These are phyloP conservation scores for Cytospora paraplurivora DNA, from an alignment of 2,329 filamentous ascomycete species.

Conservation along the genomic window DNA sequence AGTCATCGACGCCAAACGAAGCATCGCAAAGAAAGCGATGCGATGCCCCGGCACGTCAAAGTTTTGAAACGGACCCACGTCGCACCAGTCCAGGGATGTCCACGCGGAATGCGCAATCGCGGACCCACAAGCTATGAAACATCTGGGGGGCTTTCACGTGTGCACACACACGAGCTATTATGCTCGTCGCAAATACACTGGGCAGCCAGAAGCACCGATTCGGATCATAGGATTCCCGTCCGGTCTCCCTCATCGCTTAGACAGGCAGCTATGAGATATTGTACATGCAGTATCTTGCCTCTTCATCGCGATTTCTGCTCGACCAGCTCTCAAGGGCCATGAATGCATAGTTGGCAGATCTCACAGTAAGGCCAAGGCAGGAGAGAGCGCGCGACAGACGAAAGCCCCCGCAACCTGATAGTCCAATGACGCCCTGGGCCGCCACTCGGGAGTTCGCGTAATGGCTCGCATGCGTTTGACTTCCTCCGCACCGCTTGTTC, in stretches of 20 bases:
- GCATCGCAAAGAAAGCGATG: neutral
- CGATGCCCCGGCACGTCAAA: slow-evolving; percentile 9
- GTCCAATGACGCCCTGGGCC: neutral
- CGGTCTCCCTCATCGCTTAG: neutral
- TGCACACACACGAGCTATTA: slow-evolving; percentile 3
- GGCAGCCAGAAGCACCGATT: neutral
- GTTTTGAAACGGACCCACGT: slow-evolving; percentile 24
- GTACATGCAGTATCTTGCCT: neutral
- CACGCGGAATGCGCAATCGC: slow-evolving; percentile 11
- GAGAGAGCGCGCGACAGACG: neutral
- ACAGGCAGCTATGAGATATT: slow-evolving; percentile 1
- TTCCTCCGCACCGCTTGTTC: slow-evolving; percentile 18
- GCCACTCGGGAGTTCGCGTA: neutral
- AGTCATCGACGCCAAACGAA: slow-evolving; percentile 10
- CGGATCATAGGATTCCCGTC: neutral
- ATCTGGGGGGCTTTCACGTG: neutral
- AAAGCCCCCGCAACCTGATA: neutral
- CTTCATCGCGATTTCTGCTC: neutral
- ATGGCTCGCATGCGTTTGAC: slow-evolving; percentile 2
- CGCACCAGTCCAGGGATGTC: neutral
- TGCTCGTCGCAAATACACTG: slow-evolving; percentile 4
- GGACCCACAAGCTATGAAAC: slow-evolving; percentile 7
- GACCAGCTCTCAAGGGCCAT: neutral
- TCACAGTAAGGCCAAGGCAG: neutral
- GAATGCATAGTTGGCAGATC: neutral